Evolutionary conservation across 345 rosid species (phyloP), one percentile per base, ranked within the genome.

Genomic region (Ceriops decandra): DNA sequence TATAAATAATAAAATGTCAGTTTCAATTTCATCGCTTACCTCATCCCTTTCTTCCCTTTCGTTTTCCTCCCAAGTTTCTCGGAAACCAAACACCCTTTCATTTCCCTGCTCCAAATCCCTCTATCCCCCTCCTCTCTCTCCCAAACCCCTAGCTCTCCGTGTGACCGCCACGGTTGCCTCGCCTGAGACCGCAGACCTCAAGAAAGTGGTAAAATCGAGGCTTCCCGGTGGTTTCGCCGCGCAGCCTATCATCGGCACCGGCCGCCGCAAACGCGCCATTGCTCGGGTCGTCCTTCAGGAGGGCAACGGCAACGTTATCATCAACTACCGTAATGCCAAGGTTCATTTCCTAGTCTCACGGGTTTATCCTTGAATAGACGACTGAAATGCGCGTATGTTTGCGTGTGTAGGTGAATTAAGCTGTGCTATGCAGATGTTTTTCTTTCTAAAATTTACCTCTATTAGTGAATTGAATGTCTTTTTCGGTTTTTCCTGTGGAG

Each of bases 151-250:
- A 20, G 49, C 81, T 56, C 82, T 91, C 70, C 72, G 82, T 5
- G 66, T 88, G 1, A 59, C 85, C 26, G 89, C 96, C 58, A 68
- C 91, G 16, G 92, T 82, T 6, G 86, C 87, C 46, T 66, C 80
- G 24, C 79, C 82, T 1, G 86, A 80, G 56, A 71, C 82, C 7
- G 68, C 73, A 2, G 88, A 87, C 72, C 83, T 95, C 62, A 79
- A 83, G 78, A 88, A 88, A 51, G 83, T 85, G 63, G 96, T 95
- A 20, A 95, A 91, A 73, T 80, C 92, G n/a, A 76, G 95, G 67
- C 92, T 89, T 9, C 99, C 96, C 0, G 97, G 93, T 33, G 99
- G 97, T 16, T 89, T 95, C 75, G 93, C 97, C 6, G 95, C 96
- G 22, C 97, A 95, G 72, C 80, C 89, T 15, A 82, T 91, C 65